Base-by-base conservation (phyloP, 1,139 yeast species). In the Kurtzmaniella quercitrusa region DNA sequence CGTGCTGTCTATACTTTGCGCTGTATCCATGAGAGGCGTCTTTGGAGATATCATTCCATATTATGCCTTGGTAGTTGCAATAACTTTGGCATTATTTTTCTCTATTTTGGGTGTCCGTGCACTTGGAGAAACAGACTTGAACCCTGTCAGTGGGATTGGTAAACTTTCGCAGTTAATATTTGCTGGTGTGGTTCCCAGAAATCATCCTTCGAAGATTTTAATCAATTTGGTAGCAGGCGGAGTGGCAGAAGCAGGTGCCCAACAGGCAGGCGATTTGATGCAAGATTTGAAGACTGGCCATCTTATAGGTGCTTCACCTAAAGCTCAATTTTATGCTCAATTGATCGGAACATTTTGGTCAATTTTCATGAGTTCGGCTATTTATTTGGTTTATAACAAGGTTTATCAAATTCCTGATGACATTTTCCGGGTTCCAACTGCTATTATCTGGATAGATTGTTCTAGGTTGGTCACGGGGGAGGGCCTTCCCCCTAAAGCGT, bases 161-260 rank as follows among this genome's bases (percentile, higher is more conserved):
- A 93, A 93, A 61, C 69, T 93, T 19, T 89, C 97, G 0, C 98
- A 93, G 60, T 71, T 93, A 38, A 62, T 93, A 3, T 88, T 93
- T 64, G 96, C 97, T 0, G 57, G 87, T 7, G 74, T 91, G 4
- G 74, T 89, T n/a, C 95, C 97, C 1, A 71, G 71, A 14, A 63
- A 71, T 39, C 86, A 84, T 48, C 95, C 95, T 1, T 89, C 94
- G 2, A 80, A 88, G 14, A 86, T 93, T 3, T 67, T 93, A 34
- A 82, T 89, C 40, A 93, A 93, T 58, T 69, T 93, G 43, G 84
- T 93, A 2, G 96, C 98, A 2, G 98, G 98, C 14, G 98, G 96
- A 6, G 83, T 93, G 28, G 95, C 98, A 1, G 98, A 93, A 64
- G 98, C 98, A 1, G 98, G 98, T 6, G 97, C 98, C 2, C 98